Percentiles rank a stretch among this genome's conserved stretches.
phyloP scores from a whole-genome alignment of 2,329 filamentous ascomycete genomes.

The Monilinia aucupariae region DNA sequence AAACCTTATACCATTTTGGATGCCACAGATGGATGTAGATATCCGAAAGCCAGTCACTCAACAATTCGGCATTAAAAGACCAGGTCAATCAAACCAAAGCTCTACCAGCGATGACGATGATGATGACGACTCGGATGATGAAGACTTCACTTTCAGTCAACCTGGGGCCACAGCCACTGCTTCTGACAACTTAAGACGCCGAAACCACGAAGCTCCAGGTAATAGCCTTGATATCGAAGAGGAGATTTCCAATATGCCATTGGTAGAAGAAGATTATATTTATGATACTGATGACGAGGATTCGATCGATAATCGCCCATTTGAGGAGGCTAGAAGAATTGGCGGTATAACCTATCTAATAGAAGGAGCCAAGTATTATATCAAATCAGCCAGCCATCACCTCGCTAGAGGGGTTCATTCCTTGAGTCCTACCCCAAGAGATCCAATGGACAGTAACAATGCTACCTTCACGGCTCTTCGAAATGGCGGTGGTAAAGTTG shows the following conservation, averaged over 20 bases:
- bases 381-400: constrained; percentile 22
- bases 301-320: constrained; percentile 64
- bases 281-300: constrained; percentile 92
- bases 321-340: constrained; percentile 71
- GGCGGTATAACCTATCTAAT: constrained; percentile 73
- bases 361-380: constrained; percentile 46
- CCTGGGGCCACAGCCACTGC: constrained; percentile 1
- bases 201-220: constrained; percentile 31
- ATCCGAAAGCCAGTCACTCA: constrained; percentile 89
- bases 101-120: constrained; percentile 73
- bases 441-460: constrained; percentile 35
- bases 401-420: constrained; percentile 20
- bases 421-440: constrained; percentile 22
- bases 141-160: constrained; percentile 29
- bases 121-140: constrained; percentile 63
- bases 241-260: constrained; percentile 60
- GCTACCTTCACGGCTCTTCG: constrained; percentile 50
- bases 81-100: constrained; percentile 66
- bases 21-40: constrained; percentile 96
- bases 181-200: constrained; percentile 24
- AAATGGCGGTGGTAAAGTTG: constrained; percentile 51
- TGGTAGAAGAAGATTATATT: constrained; percentile 63
- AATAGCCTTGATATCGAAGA: constrained; percentile 71
- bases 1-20: constrained; percentile 90
- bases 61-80: constrained; percentile 83